Evolutionary conservation across 148 eudicot genomes (phyloP), one percentile per base, ranked within the genome.

Genomic region (Selenicereus undatus): DNA sequence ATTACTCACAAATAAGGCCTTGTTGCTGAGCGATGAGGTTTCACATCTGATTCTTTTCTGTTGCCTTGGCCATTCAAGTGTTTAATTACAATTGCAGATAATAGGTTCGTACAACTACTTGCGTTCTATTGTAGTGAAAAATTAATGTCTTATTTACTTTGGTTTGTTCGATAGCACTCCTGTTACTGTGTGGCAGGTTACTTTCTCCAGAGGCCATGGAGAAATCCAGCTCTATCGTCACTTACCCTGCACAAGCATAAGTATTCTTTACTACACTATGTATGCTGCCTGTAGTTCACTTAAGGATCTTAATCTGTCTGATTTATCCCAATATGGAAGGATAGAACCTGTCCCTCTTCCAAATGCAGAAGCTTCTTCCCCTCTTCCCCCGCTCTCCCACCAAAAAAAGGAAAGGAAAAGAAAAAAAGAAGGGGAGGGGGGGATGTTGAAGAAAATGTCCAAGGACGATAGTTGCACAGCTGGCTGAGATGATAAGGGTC

Each of bases 1-100:
- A 72, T 43, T 78, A 66, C 35, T 65, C 60, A 42, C 60, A 43
- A 72, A 78, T 78, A 78, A 48, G 80, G 39, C 50, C 62, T 10
- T 12, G 12, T 10, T 10, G 14, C 8, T 11, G 24, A 56, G 62
- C n/a, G 21, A 14, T 56, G 14, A 10, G 62, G 62, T 18, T 78
- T 48, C 50, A 43, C 74, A 48, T 78, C 27, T 36, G 42, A 42
- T 32, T 54, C n/a, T 78, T 39, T 68, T 58, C 64, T 66, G 29
- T 56, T 32, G 20, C 80, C 9, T 66, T 36, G 64, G 26, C 30
- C 27, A n/a, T 16, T 12, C 62, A 48, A 68, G 62, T 68, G 60
- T 27, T 68, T 32, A 32, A 32, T 32, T 78, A 10, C 24, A 68
- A 16, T 56, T 56, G 22, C 62, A 56, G 74, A 78, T 74, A 78